Evolutionary conservation across 768 basidiomycete genomes (phyloP).

Genomic region (Sarcodon aspratus): DNA sequence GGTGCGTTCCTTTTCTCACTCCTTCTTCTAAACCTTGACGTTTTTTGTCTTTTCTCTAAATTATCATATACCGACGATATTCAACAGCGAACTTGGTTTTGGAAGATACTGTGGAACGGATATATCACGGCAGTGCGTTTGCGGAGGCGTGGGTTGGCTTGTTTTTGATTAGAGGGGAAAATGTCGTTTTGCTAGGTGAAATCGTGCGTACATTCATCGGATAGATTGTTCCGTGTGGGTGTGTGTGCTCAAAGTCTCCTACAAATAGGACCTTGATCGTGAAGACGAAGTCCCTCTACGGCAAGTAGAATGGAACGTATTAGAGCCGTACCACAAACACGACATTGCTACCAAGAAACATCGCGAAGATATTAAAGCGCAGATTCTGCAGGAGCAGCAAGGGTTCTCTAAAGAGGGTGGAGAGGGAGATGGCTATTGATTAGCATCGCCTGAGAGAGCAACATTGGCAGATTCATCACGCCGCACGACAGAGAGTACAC

Average conservation of each 20-base stretch:
- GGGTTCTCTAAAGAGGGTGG: slow-evolving; percentile 95
- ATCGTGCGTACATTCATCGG: slow-evolving; percentile 49
- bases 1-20: slow-evolving; percentile 40
- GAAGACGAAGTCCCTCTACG: slow-evolving; percentile 81
- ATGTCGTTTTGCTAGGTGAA: slow-evolving; percentile 94
- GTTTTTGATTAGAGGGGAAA: slow-evolving; percentile 94
- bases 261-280: slow-evolving; percentile 71
- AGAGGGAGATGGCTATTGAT: slow-evolving; percentile 90
- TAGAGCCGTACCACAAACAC: slow-evolving; percentile 62
- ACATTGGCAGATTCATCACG: slow-evolving; percentile 26
- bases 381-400: slow-evolving; percentile 70
- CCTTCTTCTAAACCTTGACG: background rate
- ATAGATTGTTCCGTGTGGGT: background rate
- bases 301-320: slow-evolving; percentile 59
- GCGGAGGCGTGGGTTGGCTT: slow-evolving; percentile 85
- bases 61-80: background rate
- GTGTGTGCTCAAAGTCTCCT: background rate
- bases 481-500: slow-evolving; percentile 5
- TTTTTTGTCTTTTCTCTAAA: background rate
- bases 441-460: background rate
- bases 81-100: slow-evolving; percentile 87
- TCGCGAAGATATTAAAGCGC: slow-evolving; percentile 75
- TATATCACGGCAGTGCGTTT: slow-evolving; percentile 82
- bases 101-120: slow-evolving; percentile 90
- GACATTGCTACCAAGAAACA: slow-evolving; percentile 67